Evolutionary conservation across 768 basidiomycete genomes (phyloP).

Genomic region (Collybia sordida): DNA sequence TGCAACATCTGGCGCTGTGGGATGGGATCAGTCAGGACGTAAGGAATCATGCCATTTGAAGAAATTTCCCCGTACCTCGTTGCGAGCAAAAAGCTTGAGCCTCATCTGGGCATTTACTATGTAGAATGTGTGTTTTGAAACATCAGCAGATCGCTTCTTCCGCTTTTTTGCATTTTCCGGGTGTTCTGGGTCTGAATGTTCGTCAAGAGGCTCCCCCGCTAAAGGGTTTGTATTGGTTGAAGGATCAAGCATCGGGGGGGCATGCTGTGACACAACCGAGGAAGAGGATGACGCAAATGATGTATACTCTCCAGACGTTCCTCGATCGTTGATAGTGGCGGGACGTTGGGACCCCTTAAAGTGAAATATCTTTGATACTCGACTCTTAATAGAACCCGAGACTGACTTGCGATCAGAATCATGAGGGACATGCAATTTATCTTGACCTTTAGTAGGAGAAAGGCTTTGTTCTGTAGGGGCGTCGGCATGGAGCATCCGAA

Average conservation of each 20-base stretch:
- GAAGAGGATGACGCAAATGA: constrained; percentile 25
- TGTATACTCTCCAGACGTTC: constrained; percentile 18
- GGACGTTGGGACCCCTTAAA: constrained; percentile 19
- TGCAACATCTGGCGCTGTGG: constrained; percentile 91
- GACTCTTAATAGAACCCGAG: constrained; percentile 48
- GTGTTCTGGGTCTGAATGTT: constrained; percentile 22
- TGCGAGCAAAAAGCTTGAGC: constrained; percentile 83
- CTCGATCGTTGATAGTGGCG: constrained; percentile 11
- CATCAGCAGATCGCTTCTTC: constrained; percentile 53
- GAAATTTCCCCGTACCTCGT: constrained; percentile 54
- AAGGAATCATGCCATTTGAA: not conserved
- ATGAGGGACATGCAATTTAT: constrained; percentile 9
- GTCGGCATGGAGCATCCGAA: constrained; percentile 58
- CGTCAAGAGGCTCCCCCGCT: constrained; percentile 14
- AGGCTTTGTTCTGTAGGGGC: constrained; percentile 10
- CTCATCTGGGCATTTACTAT: constrained; percentile 89
- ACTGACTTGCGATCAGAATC: constrained; percentile 35
- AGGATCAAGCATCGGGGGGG: constrained; percentile 73
- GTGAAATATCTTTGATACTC: constrained; percentile 46
- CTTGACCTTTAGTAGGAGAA: constrained; percentile 3
- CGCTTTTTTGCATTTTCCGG: constrained; percentile 43
- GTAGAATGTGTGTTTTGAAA: constrained; percentile 94
- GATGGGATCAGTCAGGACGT: constrained; percentile 4
- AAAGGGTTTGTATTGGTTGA: constrained; percentile 73
- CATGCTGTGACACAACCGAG: constrained; percentile 36